Percentiles rank a stretch among this genome's conserved stretches.
Conservation (phyloP, 2,329 filamentous ascomycete species). For the Nemania serpens region DNA sequence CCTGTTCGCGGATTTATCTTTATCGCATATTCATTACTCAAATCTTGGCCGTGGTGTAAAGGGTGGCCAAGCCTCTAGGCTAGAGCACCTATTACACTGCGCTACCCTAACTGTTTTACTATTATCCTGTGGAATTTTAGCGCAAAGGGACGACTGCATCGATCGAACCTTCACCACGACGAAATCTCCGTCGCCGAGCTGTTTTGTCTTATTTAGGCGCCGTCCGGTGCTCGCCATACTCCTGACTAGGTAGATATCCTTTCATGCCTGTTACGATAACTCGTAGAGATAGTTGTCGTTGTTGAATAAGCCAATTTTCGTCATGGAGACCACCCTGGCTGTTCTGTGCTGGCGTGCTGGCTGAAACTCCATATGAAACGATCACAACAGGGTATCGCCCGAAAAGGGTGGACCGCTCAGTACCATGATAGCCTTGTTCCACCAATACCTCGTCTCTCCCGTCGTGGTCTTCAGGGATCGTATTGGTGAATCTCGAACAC, state of each 20-base stretch:
- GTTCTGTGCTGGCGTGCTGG: conserved; percentile 13
- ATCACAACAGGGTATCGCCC: conserved; percentile 12
- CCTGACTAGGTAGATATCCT: too few relatives aligned
- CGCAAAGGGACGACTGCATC: neutral
- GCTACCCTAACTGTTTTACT: too few relatives aligned
- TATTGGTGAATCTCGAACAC: conserved; percentile 25
- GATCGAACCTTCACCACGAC: neutral
- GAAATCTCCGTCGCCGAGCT: conserved; percentile 1
- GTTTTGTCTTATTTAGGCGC: conserved; percentile 5
- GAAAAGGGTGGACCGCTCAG: conserved; percentile 14
- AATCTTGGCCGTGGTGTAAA: too few relatives aligned
- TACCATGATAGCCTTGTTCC: conserved; percentile 7
- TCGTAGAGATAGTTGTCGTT: neutral
- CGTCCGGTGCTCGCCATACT: too few relatives aligned
- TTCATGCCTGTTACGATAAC: conserved; percentile 4
- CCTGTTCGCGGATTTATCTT: too few relatives aligned
- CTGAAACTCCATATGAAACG: conserved; percentile 29
- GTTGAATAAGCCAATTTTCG: conserved; percentile 1
- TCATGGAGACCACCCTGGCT: conserved; percentile 11
- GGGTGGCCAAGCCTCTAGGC: too few relatives aligned
- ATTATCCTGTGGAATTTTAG: too few relatives aligned
- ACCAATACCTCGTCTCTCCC: conserved; percentile 17
- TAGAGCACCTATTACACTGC: too few relatives aligned
- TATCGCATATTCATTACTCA: too few relatives aligned
- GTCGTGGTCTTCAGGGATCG: conserved; percentile 16